These are phyloP conservation scores for Bonia amplexicaulis DNA, from an alignment of 176 grass and related monocot species.

Conservation along the genomic window DNA sequence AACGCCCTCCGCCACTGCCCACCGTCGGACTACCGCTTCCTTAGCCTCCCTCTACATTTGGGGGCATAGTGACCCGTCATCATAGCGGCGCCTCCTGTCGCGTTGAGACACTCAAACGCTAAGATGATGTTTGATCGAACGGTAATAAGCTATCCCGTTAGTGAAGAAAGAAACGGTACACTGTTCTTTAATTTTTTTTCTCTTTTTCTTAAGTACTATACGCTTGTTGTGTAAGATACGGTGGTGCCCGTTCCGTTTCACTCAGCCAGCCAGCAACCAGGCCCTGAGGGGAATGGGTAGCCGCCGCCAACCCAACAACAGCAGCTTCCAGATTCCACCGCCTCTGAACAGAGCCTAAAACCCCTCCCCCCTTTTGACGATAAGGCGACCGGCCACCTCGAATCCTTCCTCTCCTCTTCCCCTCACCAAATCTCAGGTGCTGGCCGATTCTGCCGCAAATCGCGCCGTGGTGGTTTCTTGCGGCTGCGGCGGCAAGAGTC, in stretches of 20 bases:
- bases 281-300: neutral
- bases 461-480: neutral
- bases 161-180: too few relatives aligned
- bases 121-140: too few relatives aligned
- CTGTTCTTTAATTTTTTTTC: too few relatives aligned
- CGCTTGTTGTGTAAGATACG: too few relatives aligned
- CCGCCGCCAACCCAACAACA: neutral
- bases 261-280: neutral
- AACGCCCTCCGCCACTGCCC: too few relatives aligned
- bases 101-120: fast-evolving
- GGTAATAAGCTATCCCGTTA: too few relatives aligned
- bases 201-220: too few relatives aligned
- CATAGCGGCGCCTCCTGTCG: too few relatives aligned
- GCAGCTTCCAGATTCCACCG: slow-evolving; percentile 18
- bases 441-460: neutral
- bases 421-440: neutral
- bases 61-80: too few relatives aligned
- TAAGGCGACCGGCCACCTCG: slow-evolving; percentile 8
- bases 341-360: slow-evolving; percentile 7
- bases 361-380: neutral
- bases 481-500: neutral
- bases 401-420: neutral
- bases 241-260: too few relatives aligned
- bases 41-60: too few relatives aligned
- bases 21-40: too few relatives aligned